Evolutionary conservation across 345 rosid genomes (phyloP).

Genomic region (Eucalyptus erythrocorys): DNA sequence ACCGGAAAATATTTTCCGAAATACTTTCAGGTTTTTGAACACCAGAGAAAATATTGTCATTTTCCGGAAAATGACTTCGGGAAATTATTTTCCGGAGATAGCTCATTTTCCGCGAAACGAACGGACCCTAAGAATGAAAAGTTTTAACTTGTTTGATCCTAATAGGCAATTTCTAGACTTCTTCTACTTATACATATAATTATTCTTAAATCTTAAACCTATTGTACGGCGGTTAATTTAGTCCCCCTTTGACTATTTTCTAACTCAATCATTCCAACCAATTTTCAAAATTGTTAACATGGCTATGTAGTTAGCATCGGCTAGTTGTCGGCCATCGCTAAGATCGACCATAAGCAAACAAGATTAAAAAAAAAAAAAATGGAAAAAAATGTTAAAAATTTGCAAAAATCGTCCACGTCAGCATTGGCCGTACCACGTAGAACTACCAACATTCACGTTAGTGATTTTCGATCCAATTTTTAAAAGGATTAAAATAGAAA

Average conservation of each 20-base stretch:
- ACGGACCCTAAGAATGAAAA: neutral
- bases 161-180: neutral
- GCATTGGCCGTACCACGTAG: rapidly evolving
- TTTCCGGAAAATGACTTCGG: too few species aligned
- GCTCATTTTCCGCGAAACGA: too few species aligned
- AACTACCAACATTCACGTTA: neutral
- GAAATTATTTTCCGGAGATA: too few species aligned
- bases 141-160: neutral
- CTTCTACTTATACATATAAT: neutral
- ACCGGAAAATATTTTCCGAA: too few species aligned
- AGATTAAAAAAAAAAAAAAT: neutral
- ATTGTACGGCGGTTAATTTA: neutral
- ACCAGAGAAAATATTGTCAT: too few species aligned
- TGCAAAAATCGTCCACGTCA: neutral
- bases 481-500: neutral
- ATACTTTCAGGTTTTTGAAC: too few species aligned
- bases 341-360: neutral
- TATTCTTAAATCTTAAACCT: neutral
- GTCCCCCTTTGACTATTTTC: neutral
- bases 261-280: neutral
- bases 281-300: neutral
- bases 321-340: neutral
- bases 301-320: rapidly evolving
- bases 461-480: neutral
- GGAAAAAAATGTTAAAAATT: neutral